Conservation (phyloP, 1,284 basidiomycete species). For the Grifola frondosa region DNA sequence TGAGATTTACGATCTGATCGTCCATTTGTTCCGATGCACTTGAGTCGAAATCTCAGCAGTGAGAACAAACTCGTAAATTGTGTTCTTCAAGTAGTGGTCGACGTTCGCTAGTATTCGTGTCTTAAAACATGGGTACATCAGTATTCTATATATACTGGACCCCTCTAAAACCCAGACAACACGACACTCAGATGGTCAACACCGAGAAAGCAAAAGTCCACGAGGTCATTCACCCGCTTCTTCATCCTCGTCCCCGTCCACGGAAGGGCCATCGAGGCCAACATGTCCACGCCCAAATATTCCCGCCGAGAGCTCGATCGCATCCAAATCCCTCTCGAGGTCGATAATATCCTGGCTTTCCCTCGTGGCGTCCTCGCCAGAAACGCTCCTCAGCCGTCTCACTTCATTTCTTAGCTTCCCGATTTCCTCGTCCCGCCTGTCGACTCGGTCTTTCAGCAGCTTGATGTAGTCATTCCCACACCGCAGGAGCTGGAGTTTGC, state of each 20-base stretch:
- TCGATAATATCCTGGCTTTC: slow-evolving; percentile 31
- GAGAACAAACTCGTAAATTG: slow-evolving; percentile 4
- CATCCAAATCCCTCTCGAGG: slow-evolving; percentile 34
- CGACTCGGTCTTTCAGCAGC: slow-evolving; percentile 67
- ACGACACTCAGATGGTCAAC: not conserved
- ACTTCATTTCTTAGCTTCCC: slow-evolving; percentile 70
- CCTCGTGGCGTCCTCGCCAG: slow-evolving; percentile 24
- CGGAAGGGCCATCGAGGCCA: slow-evolving; percentile 14
- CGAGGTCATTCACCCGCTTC: slow-evolving; percentile 44
- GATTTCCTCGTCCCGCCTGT: slow-evolving; percentile 84
- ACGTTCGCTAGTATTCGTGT: not conserved
- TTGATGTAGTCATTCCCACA: slow-evolving; percentile 65
- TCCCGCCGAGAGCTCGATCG: slow-evolving; percentile 25
- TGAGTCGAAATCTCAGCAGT: not conserved
- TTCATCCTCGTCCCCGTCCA: slow-evolving; percentile 34
- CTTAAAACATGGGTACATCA: not conserved
- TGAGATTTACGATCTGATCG: slow-evolving; percentile 17
- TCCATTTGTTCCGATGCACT: slow-evolving; percentile 6
- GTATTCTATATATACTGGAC: slow-evolving; percentile 1
- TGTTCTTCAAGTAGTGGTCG: slow-evolving; percentile 3
- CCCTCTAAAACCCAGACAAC: not conserved
- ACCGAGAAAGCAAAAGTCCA: slow-evolving; percentile 43
- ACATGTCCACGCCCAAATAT: slow-evolving; percentile 19
- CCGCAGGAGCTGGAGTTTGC: slow-evolving; percentile 86
- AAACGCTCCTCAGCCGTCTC: slow-evolving; percentile 48